Conservation (phyloP, 2,329 filamentous ascomycete species). For the Cladobotryum protrusum region DNA sequence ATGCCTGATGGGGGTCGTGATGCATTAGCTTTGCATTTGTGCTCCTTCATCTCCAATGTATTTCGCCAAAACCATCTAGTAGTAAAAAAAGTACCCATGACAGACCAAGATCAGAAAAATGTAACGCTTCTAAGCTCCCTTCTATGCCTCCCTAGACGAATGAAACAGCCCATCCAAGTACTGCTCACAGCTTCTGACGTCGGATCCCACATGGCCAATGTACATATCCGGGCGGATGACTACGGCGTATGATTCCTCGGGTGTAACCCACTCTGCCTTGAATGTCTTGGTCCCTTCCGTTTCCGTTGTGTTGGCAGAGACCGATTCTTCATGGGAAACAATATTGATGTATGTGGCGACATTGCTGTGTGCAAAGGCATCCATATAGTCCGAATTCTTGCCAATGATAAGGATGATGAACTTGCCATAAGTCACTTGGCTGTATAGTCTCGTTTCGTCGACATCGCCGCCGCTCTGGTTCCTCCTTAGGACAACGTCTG, state of each 20-base stretch:
- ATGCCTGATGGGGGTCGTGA: no score
- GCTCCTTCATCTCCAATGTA: no score
- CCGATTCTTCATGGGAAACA: neutral
- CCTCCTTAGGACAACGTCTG: constrained; percentile 27
- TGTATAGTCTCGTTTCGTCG: constrained; percentile 25
- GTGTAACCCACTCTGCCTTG: constrained; percentile 24
- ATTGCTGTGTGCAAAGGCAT: constrained; percentile 3
- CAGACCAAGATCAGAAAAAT: no score
- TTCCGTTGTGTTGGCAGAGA: neutral
- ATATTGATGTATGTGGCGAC: constrained; percentile 11
- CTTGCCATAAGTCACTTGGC: constrained; percentile 25
- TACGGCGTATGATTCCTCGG: constrained; percentile 22
- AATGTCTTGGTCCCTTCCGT: constrained; percentile 15
- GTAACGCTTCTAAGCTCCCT: no score
- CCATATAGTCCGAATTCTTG: constrained; percentile 1
- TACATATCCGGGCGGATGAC: constrained; percentile 37
- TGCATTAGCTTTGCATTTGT: no score
- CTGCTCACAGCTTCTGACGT: constrained; percentile 19
- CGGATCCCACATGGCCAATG: constrained; percentile 28
- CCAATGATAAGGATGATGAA: constrained; percentile 22
- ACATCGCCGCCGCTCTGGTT: constrained; percentile 1
- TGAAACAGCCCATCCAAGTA: constrained; percentile 21
- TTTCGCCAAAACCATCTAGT: no score
- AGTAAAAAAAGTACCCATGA: no score
- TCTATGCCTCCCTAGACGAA: no score